phyloP scores from a whole-genome alignment of 2,329 filamentous ascomycete genomes.

The Gaeumannomyces tritici region DNA sequence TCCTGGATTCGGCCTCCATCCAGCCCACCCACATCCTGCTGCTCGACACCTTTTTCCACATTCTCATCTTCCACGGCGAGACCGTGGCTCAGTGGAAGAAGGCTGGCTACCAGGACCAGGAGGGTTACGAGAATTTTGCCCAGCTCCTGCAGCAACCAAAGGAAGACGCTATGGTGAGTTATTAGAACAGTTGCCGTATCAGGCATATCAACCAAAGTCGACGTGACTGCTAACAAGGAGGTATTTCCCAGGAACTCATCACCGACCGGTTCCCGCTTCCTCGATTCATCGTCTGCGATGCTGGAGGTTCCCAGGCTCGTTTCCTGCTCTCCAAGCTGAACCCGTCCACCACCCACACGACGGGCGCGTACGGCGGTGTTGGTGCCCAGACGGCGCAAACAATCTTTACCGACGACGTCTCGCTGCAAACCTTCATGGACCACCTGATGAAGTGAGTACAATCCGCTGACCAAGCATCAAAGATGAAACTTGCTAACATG shows the following conservation, averaged over 20 bases:
- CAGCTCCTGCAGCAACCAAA: slow-evolving; percentile 83
- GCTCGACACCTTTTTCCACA: slow-evolving; percentile 98
- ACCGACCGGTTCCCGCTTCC: slow-evolving; percentile 96
- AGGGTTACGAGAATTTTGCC: slow-evolving; percentile 95
- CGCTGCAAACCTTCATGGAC: slow-evolving; percentile 98
- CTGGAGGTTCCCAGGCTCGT: slow-evolving; percentile 94
- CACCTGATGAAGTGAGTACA: slow-evolving; percentile 90
- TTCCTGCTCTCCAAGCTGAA: slow-evolving; percentile 97
- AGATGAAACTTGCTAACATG: slow-evolving; percentile 5
- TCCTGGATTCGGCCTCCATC: slow-evolving; percentile 93
- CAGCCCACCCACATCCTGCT: slow-evolving; percentile 89
- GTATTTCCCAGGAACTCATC: slow-evolving; percentile 66
- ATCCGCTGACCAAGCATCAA: too few relatives aligned
- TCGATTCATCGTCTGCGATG: slow-evolving; percentile 96
- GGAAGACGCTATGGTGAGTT: slow-evolving; percentile 82
- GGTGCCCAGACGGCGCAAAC: slow-evolving; percentile 83
- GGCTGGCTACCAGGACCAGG: slow-evolving; percentile 94
- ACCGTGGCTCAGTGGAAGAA: slow-evolving; percentile 98
- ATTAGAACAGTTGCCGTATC: not conserved
- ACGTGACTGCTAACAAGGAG: slow-evolving; percentile 8
- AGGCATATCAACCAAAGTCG: not conserved
- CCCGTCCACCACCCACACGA: slow-evolving; percentile 93
- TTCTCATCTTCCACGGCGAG: slow-evolving; percentile 97
- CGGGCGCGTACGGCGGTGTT: slow-evolving; percentile 81
- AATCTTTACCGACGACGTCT: slow-evolving; percentile 98